Conservation (phyloP, 1,139 yeast genomes). For the Candida pseudoviswanathii region DNA sequence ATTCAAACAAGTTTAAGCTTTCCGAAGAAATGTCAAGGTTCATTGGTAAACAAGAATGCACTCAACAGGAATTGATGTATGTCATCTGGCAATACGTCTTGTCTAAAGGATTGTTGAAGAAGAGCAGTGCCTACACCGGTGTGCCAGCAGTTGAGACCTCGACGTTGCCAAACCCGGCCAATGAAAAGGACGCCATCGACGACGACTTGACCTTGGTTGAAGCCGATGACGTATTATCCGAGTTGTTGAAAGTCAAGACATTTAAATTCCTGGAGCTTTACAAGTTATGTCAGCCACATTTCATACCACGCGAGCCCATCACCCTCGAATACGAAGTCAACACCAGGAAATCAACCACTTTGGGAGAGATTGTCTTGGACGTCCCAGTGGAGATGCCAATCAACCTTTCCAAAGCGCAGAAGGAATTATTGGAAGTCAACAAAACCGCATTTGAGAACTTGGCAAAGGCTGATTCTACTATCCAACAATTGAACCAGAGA, state of each 20-base stretch:
- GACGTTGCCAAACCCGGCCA: constrained; percentile 14
- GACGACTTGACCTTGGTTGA: constrained; percentile 52
- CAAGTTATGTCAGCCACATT: constrained; percentile 60
- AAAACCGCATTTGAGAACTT: constrained; percentile 42
- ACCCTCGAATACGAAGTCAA: constrained; percentile 71
- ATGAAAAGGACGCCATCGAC: constrained; percentile 20
- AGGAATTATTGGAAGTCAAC: constrained; percentile 41
- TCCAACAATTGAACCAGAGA: constrained; percentile 59
- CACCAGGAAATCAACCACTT: constrained; percentile 73
- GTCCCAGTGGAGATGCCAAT: constrained; percentile 63
- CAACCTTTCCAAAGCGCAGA: constrained; percentile 41
- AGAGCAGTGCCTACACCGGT: constrained; percentile 29
- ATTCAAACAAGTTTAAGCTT: constrained; percentile 57
- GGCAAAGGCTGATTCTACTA: constrained; percentile 48
- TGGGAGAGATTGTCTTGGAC: constrained; percentile 82
- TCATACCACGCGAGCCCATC: constrained; percentile 79
- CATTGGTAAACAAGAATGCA: constrained; percentile 74
- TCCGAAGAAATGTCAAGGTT: constrained; percentile 65
- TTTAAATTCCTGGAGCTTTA: constrained; percentile 75
- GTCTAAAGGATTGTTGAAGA: constrained; percentile 65
- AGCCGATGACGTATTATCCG: constrained; percentile 67
- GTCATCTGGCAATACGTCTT: constrained; percentile 88
- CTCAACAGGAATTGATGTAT: constrained; percentile 85
- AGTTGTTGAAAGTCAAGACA: constrained; percentile 53
- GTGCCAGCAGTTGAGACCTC: constrained; percentile 39